These are phyloP conservation scores for Akanthomyces lecanii DNA, from an alignment of 2,329 filamentous ascomycete species.

Conservation along the genomic window DNA sequence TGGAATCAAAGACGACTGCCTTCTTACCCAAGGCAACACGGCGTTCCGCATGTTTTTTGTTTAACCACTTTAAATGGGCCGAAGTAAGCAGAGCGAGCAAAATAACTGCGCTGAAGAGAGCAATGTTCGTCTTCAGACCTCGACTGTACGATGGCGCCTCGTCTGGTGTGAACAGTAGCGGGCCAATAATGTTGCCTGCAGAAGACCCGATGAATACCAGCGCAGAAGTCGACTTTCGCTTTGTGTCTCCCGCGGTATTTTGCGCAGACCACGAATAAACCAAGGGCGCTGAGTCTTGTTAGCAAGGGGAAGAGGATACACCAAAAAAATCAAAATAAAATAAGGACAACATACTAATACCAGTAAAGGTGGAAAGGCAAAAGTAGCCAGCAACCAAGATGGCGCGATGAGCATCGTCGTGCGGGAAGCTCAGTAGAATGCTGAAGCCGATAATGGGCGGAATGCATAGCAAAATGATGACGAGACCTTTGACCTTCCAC, in stretches of 20 bases:
- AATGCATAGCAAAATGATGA: slow-evolving; percentile 51
- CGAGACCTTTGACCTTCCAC: slow-evolving; percentile 53
- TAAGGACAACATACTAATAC: slow-evolving; percentile 34
- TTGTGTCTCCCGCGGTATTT: slow-evolving; percentile 66
- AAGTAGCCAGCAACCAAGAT: slow-evolving; percentile 54
- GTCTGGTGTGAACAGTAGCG: slow-evolving; percentile 58
- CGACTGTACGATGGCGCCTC: slow-evolving; percentile 38
- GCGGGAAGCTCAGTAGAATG: slow-evolving; percentile 48
- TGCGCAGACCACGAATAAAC: slow-evolving; percentile 59
- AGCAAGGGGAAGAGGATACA: slow-evolving; percentile 41
- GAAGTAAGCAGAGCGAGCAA: slow-evolving; percentile 42
- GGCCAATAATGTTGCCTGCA: slow-evolving; percentile 63
- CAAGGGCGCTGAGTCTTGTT: slow-evolving; percentile 41
- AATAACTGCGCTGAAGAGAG: slow-evolving; percentile 57
- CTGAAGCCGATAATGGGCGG: slow-evolving; percentile 55
- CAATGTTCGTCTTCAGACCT: slow-evolving; percentile 56
- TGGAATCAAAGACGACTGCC: slow-evolving; percentile 54
- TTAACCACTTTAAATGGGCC: slow-evolving; percentile 48
- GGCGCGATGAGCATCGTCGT: slow-evolving; percentile 42
- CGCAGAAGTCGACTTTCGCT: slow-evolving; percentile 62
- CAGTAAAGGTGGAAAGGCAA: slow-evolving; percentile 53
- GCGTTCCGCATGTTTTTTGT: slow-evolving; percentile 49
- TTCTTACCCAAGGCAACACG: slow-evolving; percentile 57
- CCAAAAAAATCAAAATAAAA: slow-evolving; percentile 36
- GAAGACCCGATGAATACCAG: slow-evolving; percentile 63